These are phyloP conservation scores for Coemansia pectinata DNA, from an alignment of 192 early-diverging fungal species.

Conservation along the genomic window DNA sequence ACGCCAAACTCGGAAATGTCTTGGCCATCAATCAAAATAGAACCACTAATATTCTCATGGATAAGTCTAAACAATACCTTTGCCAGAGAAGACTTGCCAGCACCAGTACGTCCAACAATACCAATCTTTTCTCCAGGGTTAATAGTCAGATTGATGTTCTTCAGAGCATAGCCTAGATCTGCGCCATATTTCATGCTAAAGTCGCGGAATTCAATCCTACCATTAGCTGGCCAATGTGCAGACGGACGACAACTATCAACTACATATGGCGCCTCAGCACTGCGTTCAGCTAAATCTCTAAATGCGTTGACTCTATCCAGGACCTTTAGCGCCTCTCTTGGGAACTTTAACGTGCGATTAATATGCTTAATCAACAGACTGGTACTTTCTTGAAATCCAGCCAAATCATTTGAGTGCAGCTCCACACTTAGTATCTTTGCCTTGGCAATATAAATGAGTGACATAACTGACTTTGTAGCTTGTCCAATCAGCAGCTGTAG, in stretches of 20 bases:
- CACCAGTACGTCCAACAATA: conserved; percentile 58
- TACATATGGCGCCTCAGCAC: conserved; percentile 14
- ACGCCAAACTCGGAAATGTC: conserved; percentile 73
- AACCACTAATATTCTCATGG: conserved; percentile 54
- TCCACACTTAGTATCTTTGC: background rate
- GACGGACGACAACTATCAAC: conserved; percentile 12
- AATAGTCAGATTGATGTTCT: conserved; percentile 50
- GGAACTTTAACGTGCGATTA: background rate
- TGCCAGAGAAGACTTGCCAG: conserved; percentile 64
- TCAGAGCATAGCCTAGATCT: conserved; percentile 29
- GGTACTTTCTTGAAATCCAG: background rate
- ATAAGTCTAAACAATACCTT: conserved; percentile 63
- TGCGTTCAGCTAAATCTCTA: background rate
- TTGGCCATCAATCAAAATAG: conserved; percentile 76
- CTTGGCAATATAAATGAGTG: background rate
- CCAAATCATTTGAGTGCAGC: background rate
- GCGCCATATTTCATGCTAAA: conserved; percentile 26
- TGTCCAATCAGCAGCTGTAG: background rate
- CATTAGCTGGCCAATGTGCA: conserved; percentile 19
- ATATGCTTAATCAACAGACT: background rate
- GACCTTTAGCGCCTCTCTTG: background rate
- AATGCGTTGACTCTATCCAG: background rate
- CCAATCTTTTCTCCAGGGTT: conserved; percentile 63
- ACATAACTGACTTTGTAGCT: background rate
- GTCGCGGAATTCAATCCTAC: conserved; percentile 32